Evolutionary conservation across 345 rosid species (phyloP), one percentile per base, ranked within the genome.

Genomic region (Linum tenue): DNA sequence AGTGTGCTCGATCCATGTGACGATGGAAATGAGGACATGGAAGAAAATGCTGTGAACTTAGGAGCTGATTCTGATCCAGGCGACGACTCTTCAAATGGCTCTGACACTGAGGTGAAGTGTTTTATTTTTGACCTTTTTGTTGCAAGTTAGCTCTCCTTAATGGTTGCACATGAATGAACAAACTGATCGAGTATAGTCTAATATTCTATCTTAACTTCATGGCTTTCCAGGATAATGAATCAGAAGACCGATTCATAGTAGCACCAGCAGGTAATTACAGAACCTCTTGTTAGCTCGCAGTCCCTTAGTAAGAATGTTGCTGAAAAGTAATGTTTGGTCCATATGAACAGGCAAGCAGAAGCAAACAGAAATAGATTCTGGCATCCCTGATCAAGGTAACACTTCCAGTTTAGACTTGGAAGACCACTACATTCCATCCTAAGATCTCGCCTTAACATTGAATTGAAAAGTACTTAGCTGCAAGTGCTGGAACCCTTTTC

Each of bases 1-100:
- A 94, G 97, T 65, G 96, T 90, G 70, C 99, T 94, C 67, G 99
- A 94, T 77, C 99, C 97, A 50, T 94, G 97, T 71, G 92, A 85
- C 79, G 91, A 90, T 79, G 97, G 88, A 69, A 85, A 84, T 72
- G 81, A 78, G 74, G 90, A 83, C 66, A 81, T 83, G 78, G 82
- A 86, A 70, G 92, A 85, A 40, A 85, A 84, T 69, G 91, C 64
- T 61, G 86, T 77, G 76, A 83, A 83, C 81, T 70, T 85, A 59
- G 87, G 88, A 68, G 83, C 74, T 63, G 83, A 87, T 79, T 82
- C 90, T 76, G 77, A 70, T 31, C 79, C 77, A 69, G 78, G 73
- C 66, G 85, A 82, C 40, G 84, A 78, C 60, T 81, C 79, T 73
- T 88, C 90, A 22, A 22, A 22, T 62, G 92, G 81, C 53, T 84